Evolutionary conservation across 257 asterid genomes (phyloP), one percentile per base, ranked within the genome.

Genomic region (Asclepias syriaca): DNA sequence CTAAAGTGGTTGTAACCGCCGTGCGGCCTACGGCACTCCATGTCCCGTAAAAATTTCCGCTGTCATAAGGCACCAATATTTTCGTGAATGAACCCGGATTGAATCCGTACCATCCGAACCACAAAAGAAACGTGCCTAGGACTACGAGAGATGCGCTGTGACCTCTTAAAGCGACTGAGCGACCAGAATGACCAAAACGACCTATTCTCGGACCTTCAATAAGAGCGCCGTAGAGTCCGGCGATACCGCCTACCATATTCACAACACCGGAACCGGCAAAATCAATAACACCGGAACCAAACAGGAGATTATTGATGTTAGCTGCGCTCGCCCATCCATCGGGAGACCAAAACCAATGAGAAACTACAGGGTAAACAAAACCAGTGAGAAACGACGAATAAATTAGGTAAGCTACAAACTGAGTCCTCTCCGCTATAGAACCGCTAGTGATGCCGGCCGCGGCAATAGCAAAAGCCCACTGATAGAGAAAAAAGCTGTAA

Each of bases 41-140:
- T 90, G 97, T 54, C 2, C 98, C 98, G 79, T 93, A 93, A 72
- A 84, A 87, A 40, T 0, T 72, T 4, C 91, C 93, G 1, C 71
- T 29, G 0, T 32, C 13, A 67, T 93, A 93, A 0, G 96, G 57
- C n/a, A 6, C 9, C 0, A 81, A 74, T 16, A 92, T 92, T 56
- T 74, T 84, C 69, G 74, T 85, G 43, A 93, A 93, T 0, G 98
- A 93, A 13, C 98, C 98, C 16, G 98, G 98, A 45, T 92, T 92
- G 66, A 92, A 92, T 27, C 98, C 98, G 81, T 90, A 90, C 97
- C 97, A 91, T 0, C 97, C 97, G 72, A 91, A 91, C 97, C 97
- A 92, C 12, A 92, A 39, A 0, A 92, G 57, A 59, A 92, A 92
- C 0, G 98, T 90, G 0, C 97, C 98, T 0, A 90, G n/a, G 0